Evolutionary conservation across 2,329 filamentous ascomycete species (phyloP), one percentile per base, ranked within the genome.

Genomic region (Parafenestella ontariensis): DNA sequence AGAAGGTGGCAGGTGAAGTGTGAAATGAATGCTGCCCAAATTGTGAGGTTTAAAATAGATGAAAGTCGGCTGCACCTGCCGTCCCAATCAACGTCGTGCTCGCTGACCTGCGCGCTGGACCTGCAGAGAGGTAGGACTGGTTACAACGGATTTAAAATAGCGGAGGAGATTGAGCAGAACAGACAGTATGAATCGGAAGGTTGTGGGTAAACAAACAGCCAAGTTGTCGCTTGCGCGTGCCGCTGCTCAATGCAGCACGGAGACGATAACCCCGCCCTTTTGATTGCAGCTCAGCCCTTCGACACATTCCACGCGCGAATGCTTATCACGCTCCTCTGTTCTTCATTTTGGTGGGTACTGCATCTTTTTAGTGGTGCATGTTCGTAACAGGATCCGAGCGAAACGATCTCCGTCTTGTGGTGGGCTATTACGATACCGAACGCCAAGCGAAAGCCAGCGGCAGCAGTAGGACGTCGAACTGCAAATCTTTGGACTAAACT

Each of bases 251-350:
- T 26, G n/a, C 45, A 47, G 34, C 21, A 23, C 45, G 45, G 45
- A 46, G 45, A 7, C 3, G 2, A 28, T 15, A 26, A 17, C 39
- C 39, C 33, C 49, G 48, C 48, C 54, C 49, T 34, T 58, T 54
- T 56, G 46, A 56, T 52, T 56, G 34, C 50, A 29, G 23, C 54
- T 52, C 53, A 54, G 46, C 41, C 46, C 48, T 52, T 51, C 48
- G 6, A 39, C 33, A 41, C 48, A 49, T 56, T 31, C 28, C 24
- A 28, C 3, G 24, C 13, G 20, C 13, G 20, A 18, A n/a, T 18
- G 26, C 57, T 55, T 64, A 46, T 67, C 62, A 37, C 61, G 61
- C 29, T 59, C 56, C 45, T 69, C 59, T n/a, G 24, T 63, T 58
- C 58, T 65, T 61, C 31, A 63, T n/a, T n/a, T n/a, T n/a, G n/a